Percentiles rank a stretch among this genome's conserved stretches.
Conservation (phyloP, 257 asterid genomes). For the Solanum gandarillasii region DNA sequence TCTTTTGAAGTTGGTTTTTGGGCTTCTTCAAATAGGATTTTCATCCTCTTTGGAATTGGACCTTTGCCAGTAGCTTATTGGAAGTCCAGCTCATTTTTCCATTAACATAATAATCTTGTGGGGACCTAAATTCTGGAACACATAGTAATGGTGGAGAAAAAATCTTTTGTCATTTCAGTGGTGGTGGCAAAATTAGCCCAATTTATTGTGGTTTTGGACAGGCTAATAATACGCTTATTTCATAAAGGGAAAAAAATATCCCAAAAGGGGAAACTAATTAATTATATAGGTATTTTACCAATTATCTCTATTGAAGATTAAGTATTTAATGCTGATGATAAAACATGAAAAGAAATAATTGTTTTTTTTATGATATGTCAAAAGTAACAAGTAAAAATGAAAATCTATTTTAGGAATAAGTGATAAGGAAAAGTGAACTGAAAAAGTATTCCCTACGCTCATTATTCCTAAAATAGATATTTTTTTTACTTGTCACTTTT, state of each 20-base stretch:
- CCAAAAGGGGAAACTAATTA: not conserved
- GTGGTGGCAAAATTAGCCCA: not conserved
- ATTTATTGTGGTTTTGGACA: not conserved
- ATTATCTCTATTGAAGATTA: no score
- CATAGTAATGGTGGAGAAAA: not conserved
- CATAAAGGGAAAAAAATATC: not conserved
- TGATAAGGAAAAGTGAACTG: not conserved
- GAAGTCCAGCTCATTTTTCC: not conserved
- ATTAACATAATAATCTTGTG: not conserved
- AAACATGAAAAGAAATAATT: no score
- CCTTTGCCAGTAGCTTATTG: not conserved
- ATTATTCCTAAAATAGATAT: no score
- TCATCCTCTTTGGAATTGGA: not conserved
- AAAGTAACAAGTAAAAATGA: no score
- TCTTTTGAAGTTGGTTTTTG: not conserved
- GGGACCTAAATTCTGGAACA: not conserved
- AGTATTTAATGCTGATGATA: no score
- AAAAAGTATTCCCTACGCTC: no score
- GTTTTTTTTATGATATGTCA: no score
- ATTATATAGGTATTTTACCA: not conserved
- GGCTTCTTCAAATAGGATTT: not conserved
- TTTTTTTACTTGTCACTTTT: not conserved
- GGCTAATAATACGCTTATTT: not conserved
- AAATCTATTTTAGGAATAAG: not conserved
- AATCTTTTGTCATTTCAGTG: not conserved